These are phyloP conservation scores for Neurospora discreta DNA, from an alignment of 495 filamentous ascomycete species.

Conservation along the genomic window DNA sequence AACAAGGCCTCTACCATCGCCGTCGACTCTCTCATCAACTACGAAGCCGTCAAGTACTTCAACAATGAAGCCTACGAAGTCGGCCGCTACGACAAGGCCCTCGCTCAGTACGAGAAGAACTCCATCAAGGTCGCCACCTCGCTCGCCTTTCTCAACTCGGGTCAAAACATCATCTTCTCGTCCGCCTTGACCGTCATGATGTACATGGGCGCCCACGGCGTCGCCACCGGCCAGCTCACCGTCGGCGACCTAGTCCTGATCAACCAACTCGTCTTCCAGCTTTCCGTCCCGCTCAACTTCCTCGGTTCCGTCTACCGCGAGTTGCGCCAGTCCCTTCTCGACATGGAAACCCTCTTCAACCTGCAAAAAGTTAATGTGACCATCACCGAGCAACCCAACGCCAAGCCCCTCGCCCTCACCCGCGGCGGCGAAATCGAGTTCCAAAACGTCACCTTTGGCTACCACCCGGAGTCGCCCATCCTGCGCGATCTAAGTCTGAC, in stretches of 20 bases:
- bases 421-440: slow-evolving; percentile 84
- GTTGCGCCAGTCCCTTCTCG: slow-evolving; percentile 81
- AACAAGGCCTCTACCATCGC: slow-evolving; percentile 92
- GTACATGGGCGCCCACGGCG: slow-evolving; percentile 85
- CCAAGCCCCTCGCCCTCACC: slow-evolving; percentile 57
- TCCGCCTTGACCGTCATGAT: slow-evolving; percentile 95
- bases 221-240: slow-evolving; percentile 66
- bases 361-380: slow-evolving; percentile 95
- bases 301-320: slow-evolving; percentile 93
- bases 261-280: slow-evolving; percentile 96
- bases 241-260: slow-evolving; percentile 98
- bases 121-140: slow-evolving; percentile 96
- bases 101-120: slow-evolving; percentile 78
- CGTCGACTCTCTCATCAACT: slow-evolving; percentile 94
- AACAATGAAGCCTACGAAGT: slow-evolving; percentile 97
- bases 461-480: slow-evolving; percentile 78
- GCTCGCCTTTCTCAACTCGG: slow-evolving; percentile 84
- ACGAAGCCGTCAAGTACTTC: slow-evolving; percentile 98
- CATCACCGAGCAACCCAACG: slow-evolving; percentile 63
- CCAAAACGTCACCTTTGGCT: slow-evolving; percentile 92
- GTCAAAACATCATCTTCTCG: slow-evolving; percentile 97
- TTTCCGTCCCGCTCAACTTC: slow-evolving; percentile 93
- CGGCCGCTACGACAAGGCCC: slow-evolving; percentile 75
- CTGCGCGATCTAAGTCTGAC: slow-evolving; percentile 73
- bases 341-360: slow-evolving; percentile 98